Conservation (phyloP, 169 alveolate species). For the Miamiensis avidus region DNA sequence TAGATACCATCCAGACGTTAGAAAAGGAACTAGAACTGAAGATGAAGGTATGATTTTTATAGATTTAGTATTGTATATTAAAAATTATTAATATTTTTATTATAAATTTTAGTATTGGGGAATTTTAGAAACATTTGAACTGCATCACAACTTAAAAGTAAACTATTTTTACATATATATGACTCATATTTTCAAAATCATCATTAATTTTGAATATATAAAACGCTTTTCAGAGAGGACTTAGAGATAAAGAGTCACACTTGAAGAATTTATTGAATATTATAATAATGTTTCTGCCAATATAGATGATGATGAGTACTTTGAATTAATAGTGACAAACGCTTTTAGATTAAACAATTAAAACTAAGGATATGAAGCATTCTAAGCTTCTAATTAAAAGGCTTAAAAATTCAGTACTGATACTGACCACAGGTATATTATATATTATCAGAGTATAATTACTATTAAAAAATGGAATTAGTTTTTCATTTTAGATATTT, state of each 20-base stretch:
- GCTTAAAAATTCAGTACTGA: background rate
- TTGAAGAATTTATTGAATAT: constrained; percentile 78
- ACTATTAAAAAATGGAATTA: too few relatives aligned
- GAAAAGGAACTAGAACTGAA: constrained; percentile 71
- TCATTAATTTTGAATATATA: background rate
- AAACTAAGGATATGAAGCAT: background rate
- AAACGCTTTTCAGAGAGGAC: constrained; percentile 9
- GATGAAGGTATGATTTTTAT: constrained; percentile 45
- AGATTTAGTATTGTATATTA: too few relatives aligned
- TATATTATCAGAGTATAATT: too few relatives aligned
- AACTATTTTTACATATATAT: too few relatives aligned
- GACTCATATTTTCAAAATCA: too few relatives aligned
- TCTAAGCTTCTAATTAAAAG: background rate
- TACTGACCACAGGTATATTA: background rate
- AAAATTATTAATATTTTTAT: too few relatives aligned
- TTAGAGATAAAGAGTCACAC: constrained; percentile 67
- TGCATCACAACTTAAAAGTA: constrained; percentile 52
- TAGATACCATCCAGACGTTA: constrained; percentile 76
- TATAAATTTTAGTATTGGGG: constrained; percentile 24
- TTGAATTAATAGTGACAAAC: constrained; percentile 72
- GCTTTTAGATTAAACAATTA: constrained; percentile 68
- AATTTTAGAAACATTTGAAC: constrained; percentile 76
- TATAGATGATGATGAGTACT: constrained; percentile 76
- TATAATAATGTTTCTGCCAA: constrained; percentile 77
- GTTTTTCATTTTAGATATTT: too few relatives aligned